phyloP scores from a whole-genome alignment of 495 filamentous ascomycete species.

The Aspergillus bridgeri region DNA sequence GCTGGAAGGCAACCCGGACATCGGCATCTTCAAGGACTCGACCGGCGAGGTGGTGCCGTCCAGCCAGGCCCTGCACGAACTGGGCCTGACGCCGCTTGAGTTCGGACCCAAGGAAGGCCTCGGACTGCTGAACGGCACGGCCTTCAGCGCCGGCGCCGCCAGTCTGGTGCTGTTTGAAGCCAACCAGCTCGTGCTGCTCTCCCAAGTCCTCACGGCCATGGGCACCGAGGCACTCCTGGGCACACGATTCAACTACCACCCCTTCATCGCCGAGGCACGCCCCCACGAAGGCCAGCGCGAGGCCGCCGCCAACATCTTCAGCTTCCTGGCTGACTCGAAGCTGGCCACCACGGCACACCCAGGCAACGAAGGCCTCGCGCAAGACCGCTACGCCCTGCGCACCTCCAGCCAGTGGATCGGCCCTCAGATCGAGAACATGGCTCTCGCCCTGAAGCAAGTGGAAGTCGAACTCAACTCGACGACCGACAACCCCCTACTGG shows the following conservation, averaged over 20 bases:
- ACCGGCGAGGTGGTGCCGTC: constrained; percentile 10
- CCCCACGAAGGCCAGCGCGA: constrained; percentile 63
- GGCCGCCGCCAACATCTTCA: constrained; percentile 51
- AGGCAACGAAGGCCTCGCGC: constrained; percentile 34
- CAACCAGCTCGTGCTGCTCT: constrained; percentile 53
- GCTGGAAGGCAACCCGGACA: constrained; percentile 53
- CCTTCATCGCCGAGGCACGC: constrained; percentile 55
- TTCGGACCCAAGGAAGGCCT: constrained; percentile 52
- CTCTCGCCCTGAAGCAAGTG: constrained; percentile 53
- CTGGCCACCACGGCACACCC: constrained; percentile 18
- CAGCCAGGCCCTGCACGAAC: constrained; percentile 13
- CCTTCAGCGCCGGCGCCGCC: constrained; percentile 52
- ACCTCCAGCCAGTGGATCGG: constrained; percentile 65
- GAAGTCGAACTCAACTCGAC: constrained; percentile 58
- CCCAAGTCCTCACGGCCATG: constrained; percentile 54
- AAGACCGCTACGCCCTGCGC: constrained; percentile 62
- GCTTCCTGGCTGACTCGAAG: constrained; percentile 43
- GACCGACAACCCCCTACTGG: constrained; percentile 61
- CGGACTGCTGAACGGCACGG: constrained; percentile 64
- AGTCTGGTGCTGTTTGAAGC: constrained; percentile 55
- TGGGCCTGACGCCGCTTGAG: constrained; percentile 14
- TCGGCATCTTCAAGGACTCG: constrained; percentile 11
- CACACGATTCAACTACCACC: constrained; percentile 52
- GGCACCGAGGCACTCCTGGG: constrained; percentile 47
- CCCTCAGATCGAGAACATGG: constrained; percentile 58